These are phyloP conservation scores for Termitomyces sp. DNA, from an alignment of 768 basidiomycete genomes.

Conservation along the genomic window DNA sequence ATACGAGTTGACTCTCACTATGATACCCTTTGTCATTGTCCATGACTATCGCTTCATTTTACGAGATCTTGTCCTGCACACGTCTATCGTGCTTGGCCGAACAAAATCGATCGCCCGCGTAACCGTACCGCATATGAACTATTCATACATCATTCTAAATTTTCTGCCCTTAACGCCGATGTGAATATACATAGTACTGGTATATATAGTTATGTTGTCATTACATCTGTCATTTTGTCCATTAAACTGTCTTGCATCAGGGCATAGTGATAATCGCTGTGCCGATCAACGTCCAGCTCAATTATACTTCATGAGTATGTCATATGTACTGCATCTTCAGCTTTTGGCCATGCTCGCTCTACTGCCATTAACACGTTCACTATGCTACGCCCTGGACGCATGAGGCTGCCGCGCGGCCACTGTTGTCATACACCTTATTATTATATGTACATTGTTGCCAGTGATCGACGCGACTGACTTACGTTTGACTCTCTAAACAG, in stretches of 20 bases:
- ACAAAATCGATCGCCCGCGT: not conserved
- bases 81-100: not conserved
- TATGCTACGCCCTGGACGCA: not conserved
- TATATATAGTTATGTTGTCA: no score
- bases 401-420: not conserved
- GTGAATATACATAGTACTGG: not conserved
- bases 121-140: not conserved
- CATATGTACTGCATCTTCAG: no score
- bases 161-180: not conserved
- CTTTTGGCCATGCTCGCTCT: not conserved
- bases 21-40: conserved; percentile 6
- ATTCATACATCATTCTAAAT: not conserved
- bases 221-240: not conserved
- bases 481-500: no score
- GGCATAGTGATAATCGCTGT: not conserved
- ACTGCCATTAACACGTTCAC: not conserved
- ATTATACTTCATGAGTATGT: no score
- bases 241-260: not conserved
- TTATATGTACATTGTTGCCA: no score
- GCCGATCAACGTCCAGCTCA: not conserved
- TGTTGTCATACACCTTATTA: not conserved
- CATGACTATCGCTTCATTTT: not conserved
- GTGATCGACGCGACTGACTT: not conserved
- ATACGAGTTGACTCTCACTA: conserved; percentile 5
- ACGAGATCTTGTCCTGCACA: not conserved